phyloP scores from a whole-genome alignment of 257 asterid genomes.

The Solanum chiquidenum region DNA sequence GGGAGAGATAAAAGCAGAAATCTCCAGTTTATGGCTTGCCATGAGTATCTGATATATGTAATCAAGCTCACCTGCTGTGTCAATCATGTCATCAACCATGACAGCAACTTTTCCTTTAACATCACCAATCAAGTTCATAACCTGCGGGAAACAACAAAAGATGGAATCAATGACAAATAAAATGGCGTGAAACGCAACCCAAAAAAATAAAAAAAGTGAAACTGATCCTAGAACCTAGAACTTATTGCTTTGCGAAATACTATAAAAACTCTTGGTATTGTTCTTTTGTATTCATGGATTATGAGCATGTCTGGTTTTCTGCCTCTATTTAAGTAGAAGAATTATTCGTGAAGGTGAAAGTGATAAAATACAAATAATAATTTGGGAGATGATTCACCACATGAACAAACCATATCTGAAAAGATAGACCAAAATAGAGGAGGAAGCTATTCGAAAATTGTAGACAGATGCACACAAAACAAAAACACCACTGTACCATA shows the following conservation, averaged over 20 bases:
- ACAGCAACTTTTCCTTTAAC: slow-evolving; percentile 93
- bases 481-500: not conserved
- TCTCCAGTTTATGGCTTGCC: not conserved
- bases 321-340: not conserved
- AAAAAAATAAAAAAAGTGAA: not conserved
- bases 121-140: slow-evolving; percentile 90
- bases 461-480: not conserved
- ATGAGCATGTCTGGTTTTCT: not conserved
- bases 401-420: not conserved
- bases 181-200: not conserved
- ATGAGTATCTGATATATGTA: not conserved
- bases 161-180: not conserved
- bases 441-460: not conserved
- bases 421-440: not conserved
- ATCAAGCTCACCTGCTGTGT: slow-evolving; percentile 66
- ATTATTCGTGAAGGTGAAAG: not conserved
- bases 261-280: not conserved
- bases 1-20: not conserved
- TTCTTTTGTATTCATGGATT: not conserved
- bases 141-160: slow-evolving; percentile 28
- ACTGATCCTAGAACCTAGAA: not conserved
- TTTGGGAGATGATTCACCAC: not conserved
- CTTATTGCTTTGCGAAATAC: not conserved
- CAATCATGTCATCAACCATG: slow-evolving; percentile 95
- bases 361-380: not conserved